phyloP scores from a whole-genome alignment of 768 basidiomycete species.

The Suillus decipiens region DNA sequence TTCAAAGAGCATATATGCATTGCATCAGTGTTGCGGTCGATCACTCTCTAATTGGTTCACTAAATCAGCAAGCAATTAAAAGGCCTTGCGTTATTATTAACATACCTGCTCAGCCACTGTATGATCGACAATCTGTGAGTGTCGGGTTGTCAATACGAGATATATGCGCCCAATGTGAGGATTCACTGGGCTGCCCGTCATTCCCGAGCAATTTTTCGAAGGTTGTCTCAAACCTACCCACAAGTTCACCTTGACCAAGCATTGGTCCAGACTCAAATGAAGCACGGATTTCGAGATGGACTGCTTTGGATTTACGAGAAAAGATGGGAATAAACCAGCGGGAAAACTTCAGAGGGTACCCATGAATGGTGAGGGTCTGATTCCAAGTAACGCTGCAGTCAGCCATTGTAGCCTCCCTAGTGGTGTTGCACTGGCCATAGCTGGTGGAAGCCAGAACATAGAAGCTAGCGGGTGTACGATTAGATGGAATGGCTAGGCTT shows the following conservation, averaged over 20 bases:
- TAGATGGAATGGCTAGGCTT: not conserved
- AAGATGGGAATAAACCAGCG: not conserved
- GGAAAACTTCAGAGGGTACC: not conserved
- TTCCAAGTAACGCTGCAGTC: not conserved
- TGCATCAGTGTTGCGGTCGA: not conserved
- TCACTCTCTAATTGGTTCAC: not conserved
- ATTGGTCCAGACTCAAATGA: not conserved
- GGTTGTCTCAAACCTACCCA: not conserved
- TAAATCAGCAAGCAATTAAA: not conserved
- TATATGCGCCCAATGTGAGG: not conserved
- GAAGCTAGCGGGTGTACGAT: not conserved
- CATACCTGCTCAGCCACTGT: not conserved
- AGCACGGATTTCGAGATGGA: not conserved
- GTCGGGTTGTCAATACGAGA: not conserved
- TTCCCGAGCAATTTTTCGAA: not conserved
- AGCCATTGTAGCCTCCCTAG: not conserved
- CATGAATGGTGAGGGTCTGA: not conserved
- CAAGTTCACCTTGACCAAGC: constrained; percentile 1
- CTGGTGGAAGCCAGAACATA: not conserved
- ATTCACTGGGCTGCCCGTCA: not conserved
- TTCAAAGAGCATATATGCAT: not conserved
- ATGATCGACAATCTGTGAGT: not conserved
- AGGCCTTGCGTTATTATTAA: not conserved
- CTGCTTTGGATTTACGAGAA: not conserved
- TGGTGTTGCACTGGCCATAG: not conserved